Evolutionary conservation across 192 early-diverging fungal genomes (phyloP).

Genomic region (Coemansia sp.): DNA sequence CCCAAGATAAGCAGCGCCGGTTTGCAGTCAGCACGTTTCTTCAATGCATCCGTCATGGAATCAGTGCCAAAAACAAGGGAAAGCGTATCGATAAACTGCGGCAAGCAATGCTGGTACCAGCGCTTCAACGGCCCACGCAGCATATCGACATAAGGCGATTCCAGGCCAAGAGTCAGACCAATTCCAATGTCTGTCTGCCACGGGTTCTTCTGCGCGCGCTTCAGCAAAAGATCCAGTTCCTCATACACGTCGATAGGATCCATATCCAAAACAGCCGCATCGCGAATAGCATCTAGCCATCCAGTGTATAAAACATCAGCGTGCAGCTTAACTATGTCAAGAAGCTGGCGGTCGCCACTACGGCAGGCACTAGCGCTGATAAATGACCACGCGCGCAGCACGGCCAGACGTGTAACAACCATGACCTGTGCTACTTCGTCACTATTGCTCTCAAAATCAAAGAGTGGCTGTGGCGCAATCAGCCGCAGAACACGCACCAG

Average conservation of each 20-base stretch:
- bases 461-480: constrained; percentile 31
- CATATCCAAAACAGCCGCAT: constrained; percentile 25
- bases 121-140: constrained; percentile 12
- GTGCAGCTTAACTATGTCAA: constrained; percentile 23
- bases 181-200: constrained; percentile 8
- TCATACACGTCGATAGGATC: constrained; percentile 9
- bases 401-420: constrained; percentile 15
- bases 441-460: background rate
- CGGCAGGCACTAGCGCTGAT: constrained; percentile 7
- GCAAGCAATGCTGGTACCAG: constrained; percentile 31
- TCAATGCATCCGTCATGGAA: background rate
- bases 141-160: constrained; percentile 22
- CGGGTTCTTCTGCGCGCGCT: no score
- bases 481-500: constrained; percentile 30
- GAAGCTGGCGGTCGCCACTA: background rate
- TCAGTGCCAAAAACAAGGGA: constrained; percentile 6
- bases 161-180: constrained; percentile 35
- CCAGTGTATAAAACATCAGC: constrained; percentile 15
- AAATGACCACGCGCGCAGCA: constrained; percentile 27
- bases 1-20: constrained; percentile 13
- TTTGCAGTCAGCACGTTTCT: background rate
- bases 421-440: constrained; percentile 18
- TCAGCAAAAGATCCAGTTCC: constrained; percentile 8
- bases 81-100: constrained; percentile 15
- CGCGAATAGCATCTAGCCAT: constrained; percentile 38